A percentile compares a stretch with the other conserved stretches of the same genome.
Evolutionary conservation across 2,329 filamentous ascomycete genomes (phyloP).

Genomic region (Cladorrhinum sp.): DNA sequence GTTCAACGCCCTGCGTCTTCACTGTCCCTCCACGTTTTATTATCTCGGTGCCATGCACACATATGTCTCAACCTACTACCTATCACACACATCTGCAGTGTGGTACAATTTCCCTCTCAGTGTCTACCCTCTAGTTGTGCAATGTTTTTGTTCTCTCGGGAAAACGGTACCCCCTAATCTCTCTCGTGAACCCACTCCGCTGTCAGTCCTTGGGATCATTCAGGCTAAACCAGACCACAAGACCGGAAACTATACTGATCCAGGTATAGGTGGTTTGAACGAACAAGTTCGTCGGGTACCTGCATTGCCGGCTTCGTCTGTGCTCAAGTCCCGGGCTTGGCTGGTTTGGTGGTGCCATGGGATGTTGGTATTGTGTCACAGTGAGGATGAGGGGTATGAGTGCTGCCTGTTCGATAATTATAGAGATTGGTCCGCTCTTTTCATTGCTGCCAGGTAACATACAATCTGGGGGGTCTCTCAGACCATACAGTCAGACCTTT

Average conservation of each 20-base stretch:
- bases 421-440: too few species aligned
- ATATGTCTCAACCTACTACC: background rate
- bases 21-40: background rate
- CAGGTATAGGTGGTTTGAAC: background rate
- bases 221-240: background rate
- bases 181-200: background rate
- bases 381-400: too few species aligned
- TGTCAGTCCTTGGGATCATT: background rate
- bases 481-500: too few species aligned
- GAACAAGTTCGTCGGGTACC: conserved; percentile 8
- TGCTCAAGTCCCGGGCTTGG: background rate
- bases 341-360: too few species aligned
- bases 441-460: too few species aligned
- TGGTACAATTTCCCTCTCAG: too few species aligned
- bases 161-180: background rate
- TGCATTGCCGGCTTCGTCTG: conserved; percentile 7
- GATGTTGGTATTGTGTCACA: too few species aligned
- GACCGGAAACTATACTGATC: background rate
- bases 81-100: background rate
- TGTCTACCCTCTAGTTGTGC: background rate
- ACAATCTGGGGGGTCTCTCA: too few species aligned
- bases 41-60: background rate
- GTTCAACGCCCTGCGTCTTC: background rate
- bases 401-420: too few species aligned
- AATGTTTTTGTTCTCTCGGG: background rate